Conservation (phyloP, 805 yeast genomes). For the Candida parachauliodes region DNA sequence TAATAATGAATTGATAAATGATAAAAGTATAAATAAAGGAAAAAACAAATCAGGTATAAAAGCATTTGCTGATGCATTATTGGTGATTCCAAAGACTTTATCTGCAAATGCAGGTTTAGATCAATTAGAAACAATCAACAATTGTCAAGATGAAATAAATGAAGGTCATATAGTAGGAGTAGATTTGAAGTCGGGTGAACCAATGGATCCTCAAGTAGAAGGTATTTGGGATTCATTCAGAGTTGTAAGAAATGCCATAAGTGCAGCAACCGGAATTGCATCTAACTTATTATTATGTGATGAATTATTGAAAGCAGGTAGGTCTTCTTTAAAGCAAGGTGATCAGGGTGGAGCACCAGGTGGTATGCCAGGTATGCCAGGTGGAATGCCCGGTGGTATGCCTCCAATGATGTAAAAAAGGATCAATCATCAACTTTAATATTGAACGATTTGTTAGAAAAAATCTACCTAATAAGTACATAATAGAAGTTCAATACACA, state of each 20-base stretch:
- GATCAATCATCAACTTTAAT: too few relatives aligned
- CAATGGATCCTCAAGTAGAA: conserved; percentile 89
- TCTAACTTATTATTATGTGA: conserved; percentile 90
- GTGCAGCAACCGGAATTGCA: conserved; percentile 92
- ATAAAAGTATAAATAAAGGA: conserved; percentile 62
- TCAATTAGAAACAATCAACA: conserved; percentile 80
- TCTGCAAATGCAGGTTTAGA: conserved; percentile 92
- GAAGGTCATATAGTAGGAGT: conserved; percentile 87
- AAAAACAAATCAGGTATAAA: conserved; percentile 84
- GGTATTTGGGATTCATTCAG: conserved; percentile 97
- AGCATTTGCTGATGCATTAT: conserved; percentile 90
- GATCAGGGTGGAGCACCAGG: conserved; percentile 19
- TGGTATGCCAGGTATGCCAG: conserved; percentile 15
- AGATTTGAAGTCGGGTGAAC: conserved; percentile 87
- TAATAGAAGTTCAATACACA: too few relatives aligned
- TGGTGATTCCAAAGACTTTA: conserved; percentile 89
- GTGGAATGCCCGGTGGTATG: conserved; percentile 6
- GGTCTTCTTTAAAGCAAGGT: conserved; percentile 80
- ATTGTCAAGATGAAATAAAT: conserved; percentile 83
- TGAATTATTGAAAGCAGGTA: conserved; percentile 94
- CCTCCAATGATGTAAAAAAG: conserved; percentile 4
- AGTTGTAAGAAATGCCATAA: conserved; percentile 87
- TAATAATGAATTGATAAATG: conserved; percentile 57
- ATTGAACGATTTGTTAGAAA: too few relatives aligned
- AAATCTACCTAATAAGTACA: too few relatives aligned